These are phyloP conservation scores for Sporothrix humicola DNA, from an alignment of 2,329 filamentous ascomycete genomes.

Conservation along the genomic window DNA sequence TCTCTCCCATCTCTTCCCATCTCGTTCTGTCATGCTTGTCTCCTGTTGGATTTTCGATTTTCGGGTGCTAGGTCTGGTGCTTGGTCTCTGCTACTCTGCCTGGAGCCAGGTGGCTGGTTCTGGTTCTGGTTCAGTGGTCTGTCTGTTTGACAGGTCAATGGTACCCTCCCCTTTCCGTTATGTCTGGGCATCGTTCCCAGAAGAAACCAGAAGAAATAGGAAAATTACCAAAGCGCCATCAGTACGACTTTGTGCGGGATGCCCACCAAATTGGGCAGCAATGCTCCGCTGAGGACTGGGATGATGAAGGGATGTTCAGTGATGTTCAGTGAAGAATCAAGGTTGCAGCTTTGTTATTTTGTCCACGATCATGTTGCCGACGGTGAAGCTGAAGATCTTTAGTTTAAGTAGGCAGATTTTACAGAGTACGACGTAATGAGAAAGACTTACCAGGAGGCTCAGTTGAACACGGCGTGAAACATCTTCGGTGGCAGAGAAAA, in stretches of 20 bases:
- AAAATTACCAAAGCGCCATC: constrained; percentile 2
- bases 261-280: constrained; percentile 22
- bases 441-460: background rate
- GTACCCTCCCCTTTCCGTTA: background rate
- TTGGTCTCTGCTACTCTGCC: background rate
- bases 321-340: background rate
- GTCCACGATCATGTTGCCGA: no score
- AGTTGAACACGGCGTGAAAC: background rate
- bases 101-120: background rate
- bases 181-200: background rate
- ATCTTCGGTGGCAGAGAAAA: background rate
- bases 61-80: no score
- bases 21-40: no score
- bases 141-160: constrained; percentile 15
- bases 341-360: no score
- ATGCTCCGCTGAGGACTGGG: background rate
- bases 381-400: no score
- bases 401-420: no score
- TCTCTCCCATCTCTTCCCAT: background rate
- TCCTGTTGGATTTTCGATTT: no score
- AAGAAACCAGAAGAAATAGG: background rate
- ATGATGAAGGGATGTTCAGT: background rate
- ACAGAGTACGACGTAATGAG: no score
- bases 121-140: background rate
- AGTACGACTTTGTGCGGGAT: constrained; percentile 26